Evolutionary conservation across 441 rosid genomes (phyloP).

Genomic region (Erodium moschatum): DNA sequence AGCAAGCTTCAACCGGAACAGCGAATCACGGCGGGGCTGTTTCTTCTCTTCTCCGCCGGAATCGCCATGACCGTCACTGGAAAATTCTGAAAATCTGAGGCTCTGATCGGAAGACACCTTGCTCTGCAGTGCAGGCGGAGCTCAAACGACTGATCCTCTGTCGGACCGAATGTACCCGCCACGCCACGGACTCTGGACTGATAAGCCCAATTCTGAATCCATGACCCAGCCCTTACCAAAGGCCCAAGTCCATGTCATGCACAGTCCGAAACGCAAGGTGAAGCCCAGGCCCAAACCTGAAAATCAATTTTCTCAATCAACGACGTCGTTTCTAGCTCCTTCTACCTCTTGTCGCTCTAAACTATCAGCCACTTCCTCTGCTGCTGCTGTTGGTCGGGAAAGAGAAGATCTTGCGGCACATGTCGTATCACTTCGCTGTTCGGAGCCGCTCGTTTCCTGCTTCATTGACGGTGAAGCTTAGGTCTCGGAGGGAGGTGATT

Average conservation of each 20-base stretch:
- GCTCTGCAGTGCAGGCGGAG: background rate
- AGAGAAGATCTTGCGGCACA: constrained; percentile 43
- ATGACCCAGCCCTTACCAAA: background rate
- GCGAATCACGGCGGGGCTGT: background rate
- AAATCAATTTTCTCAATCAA: too few species aligned
- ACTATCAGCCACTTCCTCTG: too few species aligned
- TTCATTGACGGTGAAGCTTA: constrained; percentile 31
- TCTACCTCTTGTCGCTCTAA: too few species aligned
- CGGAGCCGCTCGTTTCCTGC: constrained; percentile 28
- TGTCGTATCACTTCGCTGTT: constrained; percentile 41
- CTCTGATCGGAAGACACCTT: constrained; percentile 2
- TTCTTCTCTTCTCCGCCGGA: background rate
- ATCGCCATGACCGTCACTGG: background rate
- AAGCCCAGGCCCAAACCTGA: too few species aligned
- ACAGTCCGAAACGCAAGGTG: too few species aligned
- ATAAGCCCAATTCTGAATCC: background rate
- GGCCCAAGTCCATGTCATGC: too few species aligned
- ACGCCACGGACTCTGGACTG: background rate
- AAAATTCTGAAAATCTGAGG: background rate
- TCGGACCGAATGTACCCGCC: background rate
- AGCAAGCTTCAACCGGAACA: background rate
- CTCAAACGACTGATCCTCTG: background rate
- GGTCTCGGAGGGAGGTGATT: constrained; percentile 46
- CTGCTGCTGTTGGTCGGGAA: constrained; percentile 35
- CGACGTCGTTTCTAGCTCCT: too few species aligned